Percentiles rank a stretch among this genome's conserved stretches.
phyloP scores from a whole-genome alignment of 768 basidiomycete species.

The Candolleomyces eurysporus region DNA sequence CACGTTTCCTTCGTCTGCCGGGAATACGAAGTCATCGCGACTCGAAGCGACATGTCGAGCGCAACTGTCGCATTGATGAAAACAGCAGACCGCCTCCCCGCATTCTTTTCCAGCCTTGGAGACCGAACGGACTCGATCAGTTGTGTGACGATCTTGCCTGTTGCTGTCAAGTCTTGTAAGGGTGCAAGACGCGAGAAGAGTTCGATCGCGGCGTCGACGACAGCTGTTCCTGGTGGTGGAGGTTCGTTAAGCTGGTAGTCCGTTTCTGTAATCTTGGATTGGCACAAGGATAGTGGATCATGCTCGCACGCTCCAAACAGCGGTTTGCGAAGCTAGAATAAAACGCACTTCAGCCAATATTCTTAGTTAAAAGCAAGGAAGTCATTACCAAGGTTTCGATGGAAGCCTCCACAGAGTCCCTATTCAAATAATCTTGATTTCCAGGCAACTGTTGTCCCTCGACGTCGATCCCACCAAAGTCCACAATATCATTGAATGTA shows the following conservation, averaged over 20 bases:
- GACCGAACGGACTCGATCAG: constrained; percentile 69
- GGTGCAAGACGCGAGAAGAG: constrained; percentile 81
- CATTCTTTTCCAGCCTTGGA: constrained; percentile 80
- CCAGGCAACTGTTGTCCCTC: constrained; percentile 30
- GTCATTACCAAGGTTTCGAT: constrained; percentile 72
- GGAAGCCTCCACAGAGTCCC: constrained; percentile 77
- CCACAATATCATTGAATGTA: constrained; percentile 59
- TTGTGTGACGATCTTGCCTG: constrained; percentile 51
- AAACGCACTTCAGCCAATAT: neutral
- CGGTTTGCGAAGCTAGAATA: constrained; percentile 62
- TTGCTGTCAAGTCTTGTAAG: constrained; percentile 65
- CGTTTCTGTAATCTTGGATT: constrained; percentile 40
- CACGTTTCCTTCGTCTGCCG: constrained; percentile 66
- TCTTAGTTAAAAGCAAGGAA: constrained; percentile 2
- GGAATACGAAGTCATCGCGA: constrained; percentile 47
- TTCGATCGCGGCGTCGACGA: constrained; percentile 87
- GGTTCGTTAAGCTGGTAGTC: constrained; percentile 55
- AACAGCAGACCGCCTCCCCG: constrained; percentile 82
- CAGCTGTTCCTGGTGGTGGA: constrained; percentile 74
- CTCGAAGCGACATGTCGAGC: constrained; percentile 65
- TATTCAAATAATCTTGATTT: constrained; percentile 55
- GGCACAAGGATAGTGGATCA: constrained; percentile 73
- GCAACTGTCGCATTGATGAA: constrained; percentile 78
- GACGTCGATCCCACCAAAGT: constrained; percentile 37
- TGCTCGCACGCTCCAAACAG: constrained; percentile 84